These are phyloP conservation scores for Lagerstroemia speciosa DNA, from an alignment of 345 rosid genomes.

Conservation along the genomic window DNA sequence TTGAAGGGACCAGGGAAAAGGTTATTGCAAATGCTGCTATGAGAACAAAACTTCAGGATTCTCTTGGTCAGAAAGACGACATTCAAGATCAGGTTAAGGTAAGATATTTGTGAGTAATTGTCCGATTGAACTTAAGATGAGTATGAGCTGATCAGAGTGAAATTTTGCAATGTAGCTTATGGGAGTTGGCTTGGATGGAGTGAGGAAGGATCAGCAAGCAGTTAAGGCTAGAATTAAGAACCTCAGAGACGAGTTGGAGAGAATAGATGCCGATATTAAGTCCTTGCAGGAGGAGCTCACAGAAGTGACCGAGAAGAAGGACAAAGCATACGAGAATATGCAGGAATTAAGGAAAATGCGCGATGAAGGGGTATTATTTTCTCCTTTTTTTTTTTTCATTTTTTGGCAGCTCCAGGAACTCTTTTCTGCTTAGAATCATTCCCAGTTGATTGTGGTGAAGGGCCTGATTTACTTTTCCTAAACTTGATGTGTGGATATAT, in stretches of 20 bases:
- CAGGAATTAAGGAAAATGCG: constrained; percentile 53
- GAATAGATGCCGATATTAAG: constrained; percentile 44
- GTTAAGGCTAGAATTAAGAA: constrained; percentile 44
- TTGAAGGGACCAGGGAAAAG: constrained; percentile 85
- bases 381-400: background rate
- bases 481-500: no score
- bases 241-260: constrained; percentile 47
- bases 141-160: background rate
- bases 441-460: background rate
- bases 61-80: constrained; percentile 77
- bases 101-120: constrained; percentile 13
- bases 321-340: constrained; percentile 44
- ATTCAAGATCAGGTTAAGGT: constrained; percentile 95
- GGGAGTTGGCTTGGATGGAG: constrained; percentile 83
- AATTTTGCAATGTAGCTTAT: constrained; percentile 46
- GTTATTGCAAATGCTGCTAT: constrained; percentile 76
- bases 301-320: constrained; percentile 45
- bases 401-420: background rate
- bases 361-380: constrained; percentile 50
- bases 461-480: no score
- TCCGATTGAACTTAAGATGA: background rate
- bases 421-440: background rate
- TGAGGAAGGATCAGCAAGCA: constrained; percentile 76
- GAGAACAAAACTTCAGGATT: constrained; percentile 79
- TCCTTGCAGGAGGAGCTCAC: constrained; percentile 46